Conservation (phyloP, 805 yeast species). For the Candida insectalens region DNA sequence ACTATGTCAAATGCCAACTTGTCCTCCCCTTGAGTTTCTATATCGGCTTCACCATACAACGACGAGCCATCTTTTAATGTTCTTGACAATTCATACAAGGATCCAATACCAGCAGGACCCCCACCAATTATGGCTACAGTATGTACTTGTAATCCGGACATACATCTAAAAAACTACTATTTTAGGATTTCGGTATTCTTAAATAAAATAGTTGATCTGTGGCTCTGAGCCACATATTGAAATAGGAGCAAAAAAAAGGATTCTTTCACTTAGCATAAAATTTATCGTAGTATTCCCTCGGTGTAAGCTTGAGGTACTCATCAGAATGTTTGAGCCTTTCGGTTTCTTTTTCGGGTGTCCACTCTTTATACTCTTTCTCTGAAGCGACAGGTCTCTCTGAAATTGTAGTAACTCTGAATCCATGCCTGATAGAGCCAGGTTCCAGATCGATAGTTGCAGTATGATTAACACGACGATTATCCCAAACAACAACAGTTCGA, state of each 20-base stretch:
- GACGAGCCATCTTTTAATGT: constrained; percentile 22
- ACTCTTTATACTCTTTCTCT: constrained; percentile 18
- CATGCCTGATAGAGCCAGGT: constrained; percentile 55
- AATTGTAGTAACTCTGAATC: constrained; percentile 59
- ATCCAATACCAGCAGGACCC: constrained; percentile 31
- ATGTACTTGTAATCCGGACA: too few relatives aligned
- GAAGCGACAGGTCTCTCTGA: constrained; percentile 51
- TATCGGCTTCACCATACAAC: constrained; percentile 7
- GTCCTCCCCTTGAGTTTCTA: constrained; percentile 8
- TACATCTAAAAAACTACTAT: too few relatives aligned
- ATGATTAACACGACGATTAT: constrained; percentile 61
- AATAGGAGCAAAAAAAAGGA: too few relatives aligned
- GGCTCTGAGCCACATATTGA: too few relatives aligned
- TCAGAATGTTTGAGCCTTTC: constrained; percentile 7
- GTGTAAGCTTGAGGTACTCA: constrained; percentile 6
- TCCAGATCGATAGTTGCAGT: constrained; percentile 65
- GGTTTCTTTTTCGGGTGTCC: constrained; percentile 19
- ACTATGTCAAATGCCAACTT: constrained; percentile 25
- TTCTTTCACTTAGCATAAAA: too few relatives aligned
- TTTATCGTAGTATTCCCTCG: constrained; percentile 1
- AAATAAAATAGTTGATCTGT: too few relatives aligned
- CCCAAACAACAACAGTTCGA: constrained; percentile 65
- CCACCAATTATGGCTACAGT: constrained; percentile 31
- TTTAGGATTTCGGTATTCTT: too few relatives aligned
- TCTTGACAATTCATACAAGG: constrained; percentile 24